phyloP scores from a whole-genome alignment of 192 early-diverging fungal species.

The Umbelopsis ramanniana region DNA sequence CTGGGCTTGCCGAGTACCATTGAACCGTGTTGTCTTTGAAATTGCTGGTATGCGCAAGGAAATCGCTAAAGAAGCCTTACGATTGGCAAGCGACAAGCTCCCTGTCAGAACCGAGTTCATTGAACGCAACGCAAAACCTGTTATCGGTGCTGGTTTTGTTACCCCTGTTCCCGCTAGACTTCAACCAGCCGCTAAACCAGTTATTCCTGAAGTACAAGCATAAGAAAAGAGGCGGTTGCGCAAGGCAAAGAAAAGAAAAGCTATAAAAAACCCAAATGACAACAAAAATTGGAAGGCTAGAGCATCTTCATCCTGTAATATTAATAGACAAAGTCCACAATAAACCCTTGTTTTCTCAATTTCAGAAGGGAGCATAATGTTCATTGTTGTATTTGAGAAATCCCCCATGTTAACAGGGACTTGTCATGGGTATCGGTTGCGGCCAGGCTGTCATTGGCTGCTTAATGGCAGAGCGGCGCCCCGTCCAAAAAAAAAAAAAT shows the following conservation, averaged over 20 bases:
- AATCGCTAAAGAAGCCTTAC: slow-evolving; percentile 77
- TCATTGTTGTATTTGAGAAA: too few relatives aligned
- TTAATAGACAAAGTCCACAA: too few relatives aligned
- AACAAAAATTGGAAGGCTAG: too few relatives aligned
- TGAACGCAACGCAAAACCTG: slow-evolving; percentile 47
- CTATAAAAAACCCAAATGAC: background rate
- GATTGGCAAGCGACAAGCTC: slow-evolving; percentile 64
- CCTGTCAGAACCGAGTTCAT: slow-evolving; percentile 76
- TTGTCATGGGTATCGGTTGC: too few relatives aligned
- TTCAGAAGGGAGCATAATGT: too few relatives aligned
- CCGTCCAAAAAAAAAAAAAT: too few relatives aligned
- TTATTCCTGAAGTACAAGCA: background rate
- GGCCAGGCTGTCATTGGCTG: too few relatives aligned
- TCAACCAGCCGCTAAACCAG: background rate
- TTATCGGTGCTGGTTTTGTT: slow-evolving; percentile 45
- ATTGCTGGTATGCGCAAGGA: slow-evolving; percentile 82
- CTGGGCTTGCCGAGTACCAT: slow-evolving; percentile 88
- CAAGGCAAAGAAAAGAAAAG: background rate
- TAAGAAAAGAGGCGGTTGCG: background rate
- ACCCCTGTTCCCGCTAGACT: slow-evolving; percentile 24
- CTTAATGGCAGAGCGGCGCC: too few relatives aligned
- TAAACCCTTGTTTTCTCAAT: too few relatives aligned
- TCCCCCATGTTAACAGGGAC: too few relatives aligned
- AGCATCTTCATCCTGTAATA: too few relatives aligned
- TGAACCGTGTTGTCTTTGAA: slow-evolving; percentile 91